Evolutionary conservation across 768 basidiomycete species (phyloP), one percentile per base, ranked within the genome.

Genomic region (Leccinum subtestaceum): DNA sequence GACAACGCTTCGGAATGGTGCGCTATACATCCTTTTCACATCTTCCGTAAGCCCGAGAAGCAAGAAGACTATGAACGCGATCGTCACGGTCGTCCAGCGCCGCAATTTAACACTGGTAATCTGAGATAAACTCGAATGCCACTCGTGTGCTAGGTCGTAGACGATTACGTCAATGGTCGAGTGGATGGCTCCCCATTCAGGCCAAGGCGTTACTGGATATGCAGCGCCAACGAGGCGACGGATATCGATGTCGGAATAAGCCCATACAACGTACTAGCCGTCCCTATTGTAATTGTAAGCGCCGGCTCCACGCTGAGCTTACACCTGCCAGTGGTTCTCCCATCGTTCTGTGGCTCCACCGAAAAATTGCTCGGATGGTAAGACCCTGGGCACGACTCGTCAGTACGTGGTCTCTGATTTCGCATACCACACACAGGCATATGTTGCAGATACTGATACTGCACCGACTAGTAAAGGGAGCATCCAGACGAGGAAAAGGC

Each of bases 381-480:
- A 63, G 56, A 55, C 25, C 66, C 66, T 68, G 55, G 38, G 43
- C 5, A 48, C 2, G 9, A 8, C 6, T 12, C 3, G 27, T 65
- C 8, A 62, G 51, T 17, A 21, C 40, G 1, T 52, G 34, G 9
- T 19, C 31, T 10, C 5, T 13, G 7, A 31, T 4, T 45, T 19
- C 7, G 8, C 9, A n/a, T 31, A 43, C 25, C 13, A 60, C 67
- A 31, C 17, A 68, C 67, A 65, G 34, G 62, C 61, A 64, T 85
- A 85, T 52, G 71, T 65, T 5, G 71, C 73, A 0, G 83, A 81
- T 25, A 80, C 64, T n/a, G 75, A 81, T 25, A 80, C 63, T n/a
- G 75, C 36, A 6, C 79, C 81, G 52, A 83, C 69, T 34, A 76
- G 38, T 46, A 85, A 59, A 13, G 82, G 83, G 61, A 78, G 79